Conservation (phyloP, 305 asterid genomes). For the Plantago coronopus region DNA sequence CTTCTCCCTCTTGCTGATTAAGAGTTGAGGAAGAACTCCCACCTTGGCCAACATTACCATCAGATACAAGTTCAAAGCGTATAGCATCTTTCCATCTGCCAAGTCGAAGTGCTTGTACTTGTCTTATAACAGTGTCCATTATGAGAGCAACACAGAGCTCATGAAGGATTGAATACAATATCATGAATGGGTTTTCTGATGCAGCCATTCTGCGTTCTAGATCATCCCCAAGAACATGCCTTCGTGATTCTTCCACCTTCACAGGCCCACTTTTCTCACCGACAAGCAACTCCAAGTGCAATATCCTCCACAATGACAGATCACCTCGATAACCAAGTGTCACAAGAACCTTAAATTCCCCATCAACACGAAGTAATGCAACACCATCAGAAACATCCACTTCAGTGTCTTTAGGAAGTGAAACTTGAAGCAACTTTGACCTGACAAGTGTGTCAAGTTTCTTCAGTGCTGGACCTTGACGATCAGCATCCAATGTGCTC, state of each 20-base stretch:
- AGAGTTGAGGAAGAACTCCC: slow-evolving; percentile 45
- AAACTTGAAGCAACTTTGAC: slow-evolving; percentile 78
- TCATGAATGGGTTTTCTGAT: slow-evolving; percentile 70
- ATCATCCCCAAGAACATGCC: slow-evolving; percentile 98
- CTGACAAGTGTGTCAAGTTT: slow-evolving; percentile 84
- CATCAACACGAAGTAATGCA: slow-evolving; percentile 78
- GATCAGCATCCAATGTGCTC: slow-evolving; percentile 62
- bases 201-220: slow-evolving; percentile 98
- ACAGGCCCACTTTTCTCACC: slow-evolving; percentile 83
- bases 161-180: slow-evolving; percentile 78
- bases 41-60: slow-evolving; percentile 74
- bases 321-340: slow-evolving; percentile 99
- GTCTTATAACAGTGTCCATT: slow-evolving; percentile 96
- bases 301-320: slow-evolving; percentile 95
- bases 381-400: slow-evolving; percentile 85
- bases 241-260: slow-evolving; percentile 80
- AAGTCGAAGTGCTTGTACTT: slow-evolving; percentile 81
- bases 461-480: slow-evolving; percentile 76
- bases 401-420: slow-evolving; percentile 82
- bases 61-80: slow-evolving; percentile 92
- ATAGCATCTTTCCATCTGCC: slow-evolving; percentile 99
- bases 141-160: slow-evolving; percentile 91
- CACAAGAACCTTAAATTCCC: slow-evolving; percentile 90
- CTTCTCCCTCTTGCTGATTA: slow-evolving; percentile 72
- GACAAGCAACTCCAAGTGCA: slow-evolving; percentile 93